Evolutionary conservation across 192 early-diverging fungal species (phyloP).

Genomic region (Gamsiella multidivaricata): DNA sequence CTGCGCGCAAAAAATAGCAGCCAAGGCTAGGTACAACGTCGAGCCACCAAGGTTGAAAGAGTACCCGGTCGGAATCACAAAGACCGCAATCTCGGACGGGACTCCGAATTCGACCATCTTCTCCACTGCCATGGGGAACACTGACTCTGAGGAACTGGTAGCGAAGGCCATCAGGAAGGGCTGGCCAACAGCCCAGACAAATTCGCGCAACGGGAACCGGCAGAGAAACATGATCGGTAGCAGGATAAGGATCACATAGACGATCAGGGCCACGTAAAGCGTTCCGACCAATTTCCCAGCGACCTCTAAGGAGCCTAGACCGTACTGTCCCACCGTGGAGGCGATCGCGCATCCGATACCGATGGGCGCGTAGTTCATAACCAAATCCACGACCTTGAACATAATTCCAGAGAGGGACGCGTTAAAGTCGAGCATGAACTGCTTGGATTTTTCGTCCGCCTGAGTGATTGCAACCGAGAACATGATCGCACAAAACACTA

Average conservation of each 20-base stretch:
- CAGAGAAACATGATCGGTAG: constrained; percentile 65
- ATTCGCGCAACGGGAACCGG: constrained; percentile 63
- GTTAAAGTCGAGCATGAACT: constrained; percentile 64
- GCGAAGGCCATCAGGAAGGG: constrained; percentile 78
- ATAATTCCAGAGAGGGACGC: constrained; percentile 64
- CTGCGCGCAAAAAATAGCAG: constrained; percentile 75
- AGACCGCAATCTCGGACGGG: constrained; percentile 66
- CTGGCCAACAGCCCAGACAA: constrained; percentile 59
- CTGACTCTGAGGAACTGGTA: constrained; percentile 79
- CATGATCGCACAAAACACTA: constrained; percentile 72
- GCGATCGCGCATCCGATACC: constrained; percentile 73
- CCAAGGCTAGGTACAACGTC: constrained; percentile 73
- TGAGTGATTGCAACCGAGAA: constrained; percentile 65
- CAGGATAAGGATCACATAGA: constrained; percentile 65
- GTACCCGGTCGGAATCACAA: constrained; percentile 77
- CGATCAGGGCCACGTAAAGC: constrained; percentile 63
- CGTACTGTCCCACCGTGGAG: constrained; percentile 65
- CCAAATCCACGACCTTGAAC: constrained; percentile 66
- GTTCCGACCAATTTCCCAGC: constrained; percentile 73
- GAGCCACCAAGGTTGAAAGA: constrained; percentile 82
- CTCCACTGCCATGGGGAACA: constrained; percentile 73
- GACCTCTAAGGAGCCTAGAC: constrained; percentile 61
- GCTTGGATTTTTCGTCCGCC: constrained; percentile 49
- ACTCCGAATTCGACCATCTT: constrained; percentile 75
- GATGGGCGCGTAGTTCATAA: constrained; percentile 74